Base-by-base conservation (phyloP, 148 eudicot genomes). In the Hydrangea macrophylla region DNA sequence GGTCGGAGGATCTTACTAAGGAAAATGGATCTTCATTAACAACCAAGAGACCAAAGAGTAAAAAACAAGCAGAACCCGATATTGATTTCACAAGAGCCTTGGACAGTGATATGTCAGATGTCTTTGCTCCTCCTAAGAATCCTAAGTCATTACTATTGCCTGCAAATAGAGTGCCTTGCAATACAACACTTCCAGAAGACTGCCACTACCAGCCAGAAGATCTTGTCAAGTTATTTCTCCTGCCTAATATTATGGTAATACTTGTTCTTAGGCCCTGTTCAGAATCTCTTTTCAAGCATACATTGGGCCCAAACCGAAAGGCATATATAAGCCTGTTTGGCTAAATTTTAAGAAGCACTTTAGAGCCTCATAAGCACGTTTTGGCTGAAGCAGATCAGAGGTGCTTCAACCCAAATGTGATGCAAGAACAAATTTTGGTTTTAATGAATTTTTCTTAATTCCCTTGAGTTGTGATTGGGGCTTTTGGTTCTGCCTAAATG, bases 121-220 rank as follows among this genome's bases (percentile, higher is more conserved):
- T 79, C 36, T 84, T 89, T 75, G 78, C 78, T 58, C 89, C 92
- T 70, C 92, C 89, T 40, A 89, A 89, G 69, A 89, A 78, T 75
- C 80, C 71, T 31, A 89, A 85, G 77, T 82, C 88, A 11, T 66
- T 86, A 51, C 71, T 83, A 28, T 83, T 86, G 66, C 96, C 88
- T 57, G 63, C 84, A 60, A 85, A 82, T 45, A 86, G 73, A 74
- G 76, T 70, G 66, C 80, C 88, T 61, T 76, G 75, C 68, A 80
- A 75, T 56, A 86, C 81, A 64, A 84, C 73, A 63, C 96, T 89
- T 80, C 96, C 96, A 11, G 96, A 89, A 69, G 96, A 89, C 76
- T 86, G 96, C 69, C 96, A 89, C 58, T 89, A 89, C 71, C 89
- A 84, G 50, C 96, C 89, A 9, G 96, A 89, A 83, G 80, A 86